Conservation (phyloP, 2,329 filamentous ascomycete species). For the Colletotrichum godetiae region DNA sequence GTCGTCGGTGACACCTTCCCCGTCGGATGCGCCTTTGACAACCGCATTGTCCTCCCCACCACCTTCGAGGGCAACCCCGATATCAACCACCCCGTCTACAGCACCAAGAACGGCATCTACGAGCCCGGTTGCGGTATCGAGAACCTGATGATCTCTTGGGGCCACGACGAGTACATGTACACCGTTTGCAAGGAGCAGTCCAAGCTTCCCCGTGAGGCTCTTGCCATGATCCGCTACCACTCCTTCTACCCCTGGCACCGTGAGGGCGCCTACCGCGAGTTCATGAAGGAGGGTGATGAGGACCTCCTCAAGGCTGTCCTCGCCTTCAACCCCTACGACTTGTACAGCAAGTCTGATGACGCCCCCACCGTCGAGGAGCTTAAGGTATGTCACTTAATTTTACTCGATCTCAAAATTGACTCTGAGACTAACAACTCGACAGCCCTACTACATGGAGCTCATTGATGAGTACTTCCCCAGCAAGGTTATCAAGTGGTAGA, state of each 20-base stretch:
- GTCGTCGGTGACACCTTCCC: slow-evolving; percentile 90
- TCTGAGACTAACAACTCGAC: not conserved
- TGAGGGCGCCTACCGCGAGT: slow-evolving; percentile 80
- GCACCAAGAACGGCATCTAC: slow-evolving; percentile 84
- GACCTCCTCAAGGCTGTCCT: slow-evolving; percentile 83
- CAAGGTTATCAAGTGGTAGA: slow-evolving; percentile 51
- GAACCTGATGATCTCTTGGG: slow-evolving; percentile 91
- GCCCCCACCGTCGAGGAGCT: slow-evolving; percentile 80
- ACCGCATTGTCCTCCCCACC: slow-evolving; percentile 82
- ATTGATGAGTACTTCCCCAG: slow-evolving; percentile 57
- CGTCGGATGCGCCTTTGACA: slow-evolving; percentile 80
- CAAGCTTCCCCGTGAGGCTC: slow-evolving; percentile 80
- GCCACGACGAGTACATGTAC: slow-evolving; percentile 90
- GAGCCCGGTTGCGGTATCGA: slow-evolving; percentile 81
- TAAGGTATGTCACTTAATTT: slow-evolving; percentile 54
- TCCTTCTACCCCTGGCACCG: slow-evolving; percentile 94
- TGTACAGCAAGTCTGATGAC: slow-evolving; percentile 92
- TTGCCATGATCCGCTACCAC: slow-evolving; percentile 95
- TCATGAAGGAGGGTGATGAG: slow-evolving; percentile 87
- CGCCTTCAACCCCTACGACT: slow-evolving; percentile 91
- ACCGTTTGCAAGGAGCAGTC: slow-evolving; percentile 87
- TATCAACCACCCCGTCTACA: slow-evolving; percentile 75
- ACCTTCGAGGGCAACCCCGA: slow-evolving; percentile 85
- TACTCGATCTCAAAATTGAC: not conserved
- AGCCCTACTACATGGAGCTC: slow-evolving; percentile 56